Conservation (phyloP, 352 stramenopile genomes). For the Halophytophthora batemanensis region DNA sequence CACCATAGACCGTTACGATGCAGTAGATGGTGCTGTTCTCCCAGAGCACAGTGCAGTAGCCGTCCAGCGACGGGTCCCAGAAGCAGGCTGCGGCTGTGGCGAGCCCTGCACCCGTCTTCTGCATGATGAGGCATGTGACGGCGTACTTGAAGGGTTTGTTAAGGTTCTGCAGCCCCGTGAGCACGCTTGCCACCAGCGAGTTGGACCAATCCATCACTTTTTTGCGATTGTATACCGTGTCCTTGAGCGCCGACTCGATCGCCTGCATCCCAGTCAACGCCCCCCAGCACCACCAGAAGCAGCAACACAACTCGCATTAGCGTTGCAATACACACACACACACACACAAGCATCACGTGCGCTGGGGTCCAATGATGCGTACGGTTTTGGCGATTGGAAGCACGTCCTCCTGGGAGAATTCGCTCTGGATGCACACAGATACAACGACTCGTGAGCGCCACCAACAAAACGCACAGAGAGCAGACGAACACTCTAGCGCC, state of each 20-base stretch:
- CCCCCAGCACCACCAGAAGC: background rate
- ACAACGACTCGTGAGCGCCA: background rate
- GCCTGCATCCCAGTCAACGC: constrained; percentile 22
- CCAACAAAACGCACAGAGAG: background rate
- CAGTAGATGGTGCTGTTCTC: constrained; percentile 86
- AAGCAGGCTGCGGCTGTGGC: constrained; percentile 69
- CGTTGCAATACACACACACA: background rate
- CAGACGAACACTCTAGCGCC: too few species aligned
- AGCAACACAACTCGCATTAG: background rate
- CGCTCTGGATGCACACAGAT: constrained; percentile 34
- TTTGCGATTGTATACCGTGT: constrained; percentile 84
- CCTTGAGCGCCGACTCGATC: constrained; percentile 74
- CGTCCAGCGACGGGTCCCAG: constrained; percentile 75
- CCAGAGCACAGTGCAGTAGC: constrained; percentile 81
- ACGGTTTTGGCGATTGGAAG: constrained; percentile 73
- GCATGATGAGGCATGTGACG: constrained; percentile 86
- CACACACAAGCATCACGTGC: background rate
- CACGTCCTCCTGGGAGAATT: constrained; percentile 78
- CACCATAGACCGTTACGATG: constrained; percentile 79
- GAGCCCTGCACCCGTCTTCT: constrained; percentile 77
- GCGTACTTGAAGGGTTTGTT: constrained; percentile 87
- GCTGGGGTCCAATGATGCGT: background rate
- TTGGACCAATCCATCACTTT: constrained; percentile 87
- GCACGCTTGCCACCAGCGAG: constrained; percentile 70
- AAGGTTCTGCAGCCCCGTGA: constrained; percentile 80